Percentiles rank a stretch among this genome's conserved stretches.
Conservation (phyloP, 495 filamentous ascomycete species). For the Xylaria bambusicola region DNA sequence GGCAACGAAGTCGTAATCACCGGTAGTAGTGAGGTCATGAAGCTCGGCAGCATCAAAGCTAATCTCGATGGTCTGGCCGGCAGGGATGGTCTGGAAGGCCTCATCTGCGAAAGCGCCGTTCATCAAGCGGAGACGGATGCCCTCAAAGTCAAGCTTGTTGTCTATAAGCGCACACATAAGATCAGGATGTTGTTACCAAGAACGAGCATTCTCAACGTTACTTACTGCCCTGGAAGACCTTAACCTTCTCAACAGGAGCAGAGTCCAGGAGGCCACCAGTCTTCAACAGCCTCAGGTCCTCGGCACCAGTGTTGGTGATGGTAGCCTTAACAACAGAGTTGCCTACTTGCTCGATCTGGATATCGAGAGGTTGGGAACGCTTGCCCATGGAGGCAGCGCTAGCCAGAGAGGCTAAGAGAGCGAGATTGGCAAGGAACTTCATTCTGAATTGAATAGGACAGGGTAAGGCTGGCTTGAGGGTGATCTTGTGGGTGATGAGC, state of each 20-base stretch:
- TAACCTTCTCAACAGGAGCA: slow-evolving; percentile 62
- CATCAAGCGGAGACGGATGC: slow-evolving; percentile 55
- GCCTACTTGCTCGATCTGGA: slow-evolving; percentile 54
- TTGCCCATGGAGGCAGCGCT: slow-evolving; percentile 45
- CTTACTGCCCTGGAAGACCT: slow-evolving; percentile 55
- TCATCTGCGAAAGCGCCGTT: slow-evolving; percentile 48
- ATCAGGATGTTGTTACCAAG: background rate
- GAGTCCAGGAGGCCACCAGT: slow-evolving; percentile 63
- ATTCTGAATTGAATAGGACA: slow-evolving; percentile 26
- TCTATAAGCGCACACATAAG: slow-evolving; percentile 31
- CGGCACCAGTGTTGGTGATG: slow-evolving; percentile 60
- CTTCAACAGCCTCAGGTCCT: slow-evolving; percentile 59
- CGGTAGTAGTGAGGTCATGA: slow-evolving; percentile 55
- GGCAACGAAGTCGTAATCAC: slow-evolving; percentile 50
- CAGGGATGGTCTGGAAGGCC: slow-evolving; percentile 57
- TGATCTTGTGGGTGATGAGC: slow-evolving; percentile 18
- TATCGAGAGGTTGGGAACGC: slow-evolving; percentile 47
- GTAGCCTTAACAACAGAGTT: slow-evolving; percentile 62
- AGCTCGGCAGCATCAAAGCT: slow-evolving; percentile 60
- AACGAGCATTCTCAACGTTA: background rate
- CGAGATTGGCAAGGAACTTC: slow-evolving; percentile 39
- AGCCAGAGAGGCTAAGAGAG: slow-evolving; percentile 48
- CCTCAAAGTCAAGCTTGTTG: slow-evolving; percentile 56
- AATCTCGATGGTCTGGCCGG: slow-evolving; percentile 56
- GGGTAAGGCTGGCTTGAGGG: background rate